phyloP scores from a whole-genome alignment of 23 red algal genomes.

The Gracilariopsis chorda region DNA sequence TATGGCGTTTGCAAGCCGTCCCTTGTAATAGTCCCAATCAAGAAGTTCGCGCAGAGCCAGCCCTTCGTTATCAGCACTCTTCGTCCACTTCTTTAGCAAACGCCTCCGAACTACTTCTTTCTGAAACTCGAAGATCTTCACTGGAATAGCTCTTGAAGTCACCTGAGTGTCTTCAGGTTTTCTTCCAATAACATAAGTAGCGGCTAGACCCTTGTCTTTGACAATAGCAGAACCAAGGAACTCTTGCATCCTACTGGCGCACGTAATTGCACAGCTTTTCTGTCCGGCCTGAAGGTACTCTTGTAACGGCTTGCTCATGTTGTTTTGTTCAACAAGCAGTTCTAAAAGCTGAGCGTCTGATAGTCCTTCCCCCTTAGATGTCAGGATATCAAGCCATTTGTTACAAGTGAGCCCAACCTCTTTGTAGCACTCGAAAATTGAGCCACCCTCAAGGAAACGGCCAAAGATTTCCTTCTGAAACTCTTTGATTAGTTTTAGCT shows the following conservation, averaged over 20 bases:
- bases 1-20: slow-evolving; percentile 77
- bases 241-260: slow-evolving; percentile 87
- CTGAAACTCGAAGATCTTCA: slow-evolving; percentile 85
- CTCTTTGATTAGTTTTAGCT: slow-evolving; percentile 98
- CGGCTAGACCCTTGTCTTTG: slow-evolving; percentile 78
- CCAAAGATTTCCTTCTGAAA: slow-evolving; percentile 95
- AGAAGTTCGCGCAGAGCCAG: slow-evolving; percentile 70
- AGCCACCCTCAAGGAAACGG: slow-evolving; percentile 73
- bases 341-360: slow-evolving; percentile 79
- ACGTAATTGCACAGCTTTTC: slow-evolving; percentile 94
- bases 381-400: slow-evolving; percentile 86
- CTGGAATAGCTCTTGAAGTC: slow-evolving; percentile 88
- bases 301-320: slow-evolving; percentile 90
- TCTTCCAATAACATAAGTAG: slow-evolving; percentile 85
- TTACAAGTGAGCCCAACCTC: slow-evolving; percentile 80
- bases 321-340: slow-evolving; percentile 93
- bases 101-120: slow-evolving; percentile 33
- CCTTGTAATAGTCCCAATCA: slow-evolving; percentile 98
- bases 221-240: slow-evolving; percentile 85
- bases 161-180: slow-evolving; percentile 81
- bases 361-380: slow-evolving; percentile 72
- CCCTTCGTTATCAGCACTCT: slow-evolving; percentile 39
- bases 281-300: slow-evolving; percentile 83
- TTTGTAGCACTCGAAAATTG: slow-evolving; percentile 68
- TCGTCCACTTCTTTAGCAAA: slow-evolving; percentile 82